Conservation (phyloP, 2,329 filamentous ascomycete genomes). For the Cordyceps militaris region DNA sequence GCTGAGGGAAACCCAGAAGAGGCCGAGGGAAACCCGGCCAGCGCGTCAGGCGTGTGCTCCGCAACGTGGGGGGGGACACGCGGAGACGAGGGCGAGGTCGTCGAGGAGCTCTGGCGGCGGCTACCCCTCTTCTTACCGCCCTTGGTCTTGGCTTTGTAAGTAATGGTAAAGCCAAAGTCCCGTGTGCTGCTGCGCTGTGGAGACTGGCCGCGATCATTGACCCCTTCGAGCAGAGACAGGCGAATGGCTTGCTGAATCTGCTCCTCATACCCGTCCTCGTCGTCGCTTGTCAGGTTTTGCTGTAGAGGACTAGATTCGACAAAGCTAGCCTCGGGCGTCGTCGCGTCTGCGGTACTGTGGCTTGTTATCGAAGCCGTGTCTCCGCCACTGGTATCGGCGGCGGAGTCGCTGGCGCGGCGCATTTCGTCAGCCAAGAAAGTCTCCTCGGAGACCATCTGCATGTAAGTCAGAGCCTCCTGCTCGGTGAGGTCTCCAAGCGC, state of each 20-base stretch:
- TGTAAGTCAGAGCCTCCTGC: slow-evolving; percentile 58
- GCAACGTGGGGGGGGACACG: slow-evolving; percentile 24
- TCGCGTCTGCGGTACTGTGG: slow-evolving; percentile 37
- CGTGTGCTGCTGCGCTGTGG: slow-evolving; percentile 37
- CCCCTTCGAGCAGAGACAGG: slow-evolving; percentile 51
- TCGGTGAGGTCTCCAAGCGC: slow-evolving; percentile 57
- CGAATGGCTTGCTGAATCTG: slow-evolving; percentile 58
- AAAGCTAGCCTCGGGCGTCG: slow-evolving; percentile 50
- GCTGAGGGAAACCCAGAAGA: neutral
- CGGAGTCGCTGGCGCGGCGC: slow-evolving; percentile 45
- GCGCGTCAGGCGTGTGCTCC: slow-evolving; percentile 22
- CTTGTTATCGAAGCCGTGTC: slow-evolving; percentile 37
- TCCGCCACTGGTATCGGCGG: slow-evolving; percentile 36
- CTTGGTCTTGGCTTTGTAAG: slow-evolving; percentile 35
- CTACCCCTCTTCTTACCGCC: slow-evolving; percentile 28
- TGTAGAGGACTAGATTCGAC: slow-evolving; percentile 32
- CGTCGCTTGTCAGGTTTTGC: slow-evolving; percentile 20
- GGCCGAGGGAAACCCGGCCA: slow-evolving; percentile 16
- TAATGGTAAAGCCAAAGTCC: slow-evolving; percentile 43
- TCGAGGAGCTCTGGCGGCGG: slow-evolving; percentile 26
- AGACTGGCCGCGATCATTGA: slow-evolving; percentile 40
- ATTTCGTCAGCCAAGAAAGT: slow-evolving; percentile 42
- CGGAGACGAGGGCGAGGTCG: slow-evolving; percentile 22
- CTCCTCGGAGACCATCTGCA: slow-evolving; percentile 60
- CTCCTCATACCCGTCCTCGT: slow-evolving; percentile 50